Base-by-base conservation (phyloP, 768 basidiomycete species). In the Suillus luteus region DNA sequence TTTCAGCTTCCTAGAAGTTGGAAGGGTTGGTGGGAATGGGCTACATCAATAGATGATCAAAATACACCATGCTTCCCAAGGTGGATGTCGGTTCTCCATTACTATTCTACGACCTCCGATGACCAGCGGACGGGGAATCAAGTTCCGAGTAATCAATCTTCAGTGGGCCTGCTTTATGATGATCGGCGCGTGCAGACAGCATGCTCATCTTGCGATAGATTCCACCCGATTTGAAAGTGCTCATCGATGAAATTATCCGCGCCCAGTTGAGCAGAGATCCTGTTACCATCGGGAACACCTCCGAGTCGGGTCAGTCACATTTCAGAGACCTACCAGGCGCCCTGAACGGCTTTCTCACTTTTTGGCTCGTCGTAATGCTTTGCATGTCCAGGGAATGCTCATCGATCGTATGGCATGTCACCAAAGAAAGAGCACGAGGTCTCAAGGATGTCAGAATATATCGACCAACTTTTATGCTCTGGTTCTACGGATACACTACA, bases 391-490 rank as follows among this genome's bases (percentile, higher is more conserved):
- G 61, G 62, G 64, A 51, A 61, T 58, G 17, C 46, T 41, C 52
- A 27, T 24, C 35, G 61, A 24, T 43, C 64, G 33, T 72, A 73
- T 38, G 87, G 90, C 17, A 87, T 90, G 84, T 90, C 89, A 5
- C 89, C 89, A 6, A 92, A 92, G 72, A 92, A 92, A 71, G 76
- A 78, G 2, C 90, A 92, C 66, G 91, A 92, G 71, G 88, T 92
- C 54, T 67, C 75, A 1, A 82, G 83, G 55, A 91, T 91, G 89
- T 76, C 80, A 19, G 73, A 80, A 8, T 89, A 85, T 74, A 77
- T 89, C 33, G 70, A 73, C 44, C 69, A 68, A 19, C 70, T 87
- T 37, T 59, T 67, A 31, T 59, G 63, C 31, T 64, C 73, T 78
- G 51, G 66, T 37, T 63, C 69, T 44, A 74, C 52, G 46, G 71